Conservation (phyloP, 805 yeast genomes). For the Ogataea trehalophila region DNA sequence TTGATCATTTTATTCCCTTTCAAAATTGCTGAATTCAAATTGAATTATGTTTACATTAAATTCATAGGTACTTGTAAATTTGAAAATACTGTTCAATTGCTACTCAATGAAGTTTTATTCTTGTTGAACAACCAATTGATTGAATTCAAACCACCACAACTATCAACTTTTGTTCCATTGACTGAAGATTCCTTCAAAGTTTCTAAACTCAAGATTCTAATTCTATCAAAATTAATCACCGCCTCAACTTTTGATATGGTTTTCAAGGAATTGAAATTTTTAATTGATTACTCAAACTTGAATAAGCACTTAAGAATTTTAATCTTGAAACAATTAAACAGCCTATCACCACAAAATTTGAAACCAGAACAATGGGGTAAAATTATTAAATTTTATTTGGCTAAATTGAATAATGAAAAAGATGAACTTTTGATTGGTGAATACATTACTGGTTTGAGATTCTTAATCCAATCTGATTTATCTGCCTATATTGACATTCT, state of each 20-base stretch:
- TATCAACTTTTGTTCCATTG: conserved; percentile 47
- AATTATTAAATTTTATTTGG: conserved; percentile 61
- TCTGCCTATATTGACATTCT: conserved; percentile 49
- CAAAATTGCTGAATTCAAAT: conserved; percentile 40
- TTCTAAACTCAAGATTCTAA: conserved; percentile 47
- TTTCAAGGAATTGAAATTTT: conserved; percentile 59
- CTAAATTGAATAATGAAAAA: conserved; percentile 28
- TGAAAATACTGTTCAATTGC: conserved; percentile 6
- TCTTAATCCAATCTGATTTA: conserved; percentile 61
- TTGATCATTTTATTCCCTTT: conserved; percentile 57
- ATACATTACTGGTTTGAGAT: conserved; percentile 66
- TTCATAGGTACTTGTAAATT: conserved; percentile 9
- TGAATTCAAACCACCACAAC: conserved; percentile 29
- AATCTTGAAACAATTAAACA: conserved; percentile 53
- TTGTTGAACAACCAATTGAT: conserved; percentile 33
- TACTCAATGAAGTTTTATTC: conserved; percentile 17
- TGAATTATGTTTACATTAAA: conserved; percentile 46
- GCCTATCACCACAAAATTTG: conserved; percentile 15
- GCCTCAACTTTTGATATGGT: conserved; percentile 47
- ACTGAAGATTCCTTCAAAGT: conserved; percentile 50
- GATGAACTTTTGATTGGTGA: conserved; percentile 47
- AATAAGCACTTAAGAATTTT: conserved; percentile 30
- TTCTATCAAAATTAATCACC: conserved; percentile 55
- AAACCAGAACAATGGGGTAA: conserved; percentile 44
- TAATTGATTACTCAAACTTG: conserved; percentile 31